These are phyloP conservation scores for Berkeleyomyces rouxiae DNA, from an alignment of 2,329 filamentous ascomycete genomes.

Conservation along the genomic window DNA sequence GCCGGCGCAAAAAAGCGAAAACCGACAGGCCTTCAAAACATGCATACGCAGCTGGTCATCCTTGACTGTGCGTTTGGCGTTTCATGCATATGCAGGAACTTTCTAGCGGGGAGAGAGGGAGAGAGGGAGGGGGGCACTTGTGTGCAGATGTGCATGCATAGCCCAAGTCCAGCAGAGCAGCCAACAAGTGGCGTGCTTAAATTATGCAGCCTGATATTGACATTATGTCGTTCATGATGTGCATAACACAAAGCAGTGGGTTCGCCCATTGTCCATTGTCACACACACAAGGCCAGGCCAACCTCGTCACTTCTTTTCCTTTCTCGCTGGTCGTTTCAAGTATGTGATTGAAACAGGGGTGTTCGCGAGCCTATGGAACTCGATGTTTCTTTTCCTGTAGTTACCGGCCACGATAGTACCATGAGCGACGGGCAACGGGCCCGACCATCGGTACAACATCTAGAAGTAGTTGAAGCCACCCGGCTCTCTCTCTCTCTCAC, in stretches of 20 bases:
- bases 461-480: no score
- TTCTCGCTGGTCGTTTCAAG: neutral
- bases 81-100: constrained; percentile 1
- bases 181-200: no score
- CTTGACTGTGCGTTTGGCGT: neutral
- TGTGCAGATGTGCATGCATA: no score
- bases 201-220: no score
- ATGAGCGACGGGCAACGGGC: neutral
- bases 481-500: neutral
- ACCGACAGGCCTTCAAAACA: neutral
- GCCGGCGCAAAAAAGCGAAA: neutral
- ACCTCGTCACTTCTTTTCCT: neutral
- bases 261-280: neutral
- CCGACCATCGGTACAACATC: no score
- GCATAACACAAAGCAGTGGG: neutral
- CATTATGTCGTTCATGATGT: neutral
- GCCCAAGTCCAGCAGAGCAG: no score
- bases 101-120: neutral
- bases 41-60: neutral
- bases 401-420: neutral
- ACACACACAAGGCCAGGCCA: neutral
- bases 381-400: neutral
- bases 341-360: neutral
- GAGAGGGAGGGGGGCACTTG: no score
- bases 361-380: neutral